Evolutionary conservation across 805 yeast genomes (phyloP), one percentile per base, ranked within the genome.

Genomic region (Candida endomychidarum): DNA sequence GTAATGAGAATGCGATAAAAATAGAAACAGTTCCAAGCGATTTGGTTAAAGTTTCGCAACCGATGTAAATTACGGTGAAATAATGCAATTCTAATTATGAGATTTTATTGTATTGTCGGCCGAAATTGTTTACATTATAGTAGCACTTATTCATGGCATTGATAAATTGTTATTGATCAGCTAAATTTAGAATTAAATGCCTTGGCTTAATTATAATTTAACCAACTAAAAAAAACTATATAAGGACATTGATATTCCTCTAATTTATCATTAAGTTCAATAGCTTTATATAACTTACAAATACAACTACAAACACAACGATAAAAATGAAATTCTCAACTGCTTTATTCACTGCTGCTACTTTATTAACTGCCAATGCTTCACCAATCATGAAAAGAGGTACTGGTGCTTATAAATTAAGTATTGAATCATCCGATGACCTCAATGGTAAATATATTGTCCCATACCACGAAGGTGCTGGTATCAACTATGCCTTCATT

Each of bases 401-500:
- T 4, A 12, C 47, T 8, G 49, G 58, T 16, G 17, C 42, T 19
- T n/a, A n/a, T n/a, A n/a, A n/a, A n/a, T 53, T 65, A 24, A 41
- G 14, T 20, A 52, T 51, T 25, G 48, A 52, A 17, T 61, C 70
- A 22, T 50, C 49, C 26, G 38, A 61, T 43, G 46, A 41, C 7
- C 37, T 68, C 38, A 43, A 67, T 43, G 65, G 63, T 28, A 37
- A 51, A n/a, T 61, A 60, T 26, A 44, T 68, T 23, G 39, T 49
- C 32, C 45, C 57, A 24, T 41, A 42, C 27, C 77, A 70, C 50
- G 72, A 65, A 51, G 77, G 76, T 49, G 77, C 77, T 33, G 77
- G 67, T 42, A 54, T 70, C 46, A 53, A 63, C 57, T 72, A 67
- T 53, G 46, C 64, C 19, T 61, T 65, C 19, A 4, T 35, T 19